Evolutionary conservation across 306 rosid genomes (phyloP), one percentile per base, ranked within the genome.

Genomic region (Malus asiatica): DNA sequence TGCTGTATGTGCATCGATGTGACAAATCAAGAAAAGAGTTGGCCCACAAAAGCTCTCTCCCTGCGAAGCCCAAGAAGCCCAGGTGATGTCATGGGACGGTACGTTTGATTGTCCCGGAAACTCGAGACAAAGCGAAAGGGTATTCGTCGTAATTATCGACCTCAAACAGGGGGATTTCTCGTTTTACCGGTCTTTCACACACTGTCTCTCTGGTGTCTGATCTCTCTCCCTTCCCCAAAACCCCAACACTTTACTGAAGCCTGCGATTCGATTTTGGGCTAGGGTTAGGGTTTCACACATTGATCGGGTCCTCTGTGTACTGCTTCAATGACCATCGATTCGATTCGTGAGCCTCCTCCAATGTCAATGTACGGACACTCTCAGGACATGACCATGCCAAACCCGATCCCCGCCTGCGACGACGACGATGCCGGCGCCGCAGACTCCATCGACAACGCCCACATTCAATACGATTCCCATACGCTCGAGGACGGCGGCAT

Each of bases 301-400:
- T 52, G 46, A 45, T 27, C 40, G 75, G 57, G 48, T 72, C 51
- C 46, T n/a, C 80, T 84, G 77, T 88, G 73, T 87, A 75, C 87
- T 84, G 88, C 96, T 73, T 75, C 81, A 19, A 58, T 66, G 66
- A 19, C 78, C 84, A 80, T 80, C 48, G 70, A n/a, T 77, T 78
- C 80, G 57, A 70, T 76, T 74, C 76, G 48, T 29, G 66, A 55
- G 23, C 64, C 30, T 76, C 5, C 5, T 3, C 77, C 84, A 86
- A 93, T 91, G 96, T 93, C 87, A 84, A 93, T 91, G 98, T 93
- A 87, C 89, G 87, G 82, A 55, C 89, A 87, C 83, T 40, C 83
- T 44, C 85, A 81, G 55, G 25, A 93, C 55, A 72, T 93, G 85
- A 84, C 81, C 80, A 76, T 84, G 58, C 66, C 84, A 79, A 77